Evolutionary conservation across 1,284 basidiomycete genomes (phyloP).

Genomic region (Melampsora americana): DNA sequence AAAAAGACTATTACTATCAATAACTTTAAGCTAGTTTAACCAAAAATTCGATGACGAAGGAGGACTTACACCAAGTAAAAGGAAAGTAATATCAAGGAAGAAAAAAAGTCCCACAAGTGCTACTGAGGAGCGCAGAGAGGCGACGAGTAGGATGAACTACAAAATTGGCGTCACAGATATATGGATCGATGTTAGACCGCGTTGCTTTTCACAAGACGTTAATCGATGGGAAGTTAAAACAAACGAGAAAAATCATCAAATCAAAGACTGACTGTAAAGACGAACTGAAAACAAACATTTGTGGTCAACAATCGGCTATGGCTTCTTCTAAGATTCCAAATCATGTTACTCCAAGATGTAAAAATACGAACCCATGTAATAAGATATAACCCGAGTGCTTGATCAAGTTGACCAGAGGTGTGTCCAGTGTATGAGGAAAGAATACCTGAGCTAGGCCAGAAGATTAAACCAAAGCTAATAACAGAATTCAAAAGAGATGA

Average conservation of each 20-base stretch:
- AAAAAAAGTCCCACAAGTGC: constrained; percentile 69
- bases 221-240: constrained; percentile 16
- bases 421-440: constrained; percentile 52
- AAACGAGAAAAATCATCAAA: background rate
- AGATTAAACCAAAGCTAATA: constrained; percentile 50
- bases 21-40: background rate
- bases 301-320: background rate
- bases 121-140: constrained; percentile 65
- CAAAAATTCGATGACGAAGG: background rate
- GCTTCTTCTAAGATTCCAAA: background rate
- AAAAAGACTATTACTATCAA: background rate
- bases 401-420: constrained; percentile 56
- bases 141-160: constrained; percentile 57
- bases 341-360: background rate
- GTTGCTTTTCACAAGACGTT: background rate
- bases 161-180: background rate
- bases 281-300: constrained; percentile 59
- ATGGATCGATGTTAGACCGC: background rate
- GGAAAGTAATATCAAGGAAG: constrained; percentile 64
- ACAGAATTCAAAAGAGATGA: background rate
- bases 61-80: constrained; percentile 52
- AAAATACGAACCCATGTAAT: constrained; percentile 45
- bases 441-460: constrained; percentile 58
- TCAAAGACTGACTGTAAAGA: constrained; percentile 61
- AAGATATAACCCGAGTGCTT: constrained; percentile 57